A percentile compares a stretch with the other conserved stretches of the same genome.
Evolutionary conservation across 2,329 filamentous ascomycete genomes (phyloP).

Genomic region (Fusarium transvaalense): DNA sequence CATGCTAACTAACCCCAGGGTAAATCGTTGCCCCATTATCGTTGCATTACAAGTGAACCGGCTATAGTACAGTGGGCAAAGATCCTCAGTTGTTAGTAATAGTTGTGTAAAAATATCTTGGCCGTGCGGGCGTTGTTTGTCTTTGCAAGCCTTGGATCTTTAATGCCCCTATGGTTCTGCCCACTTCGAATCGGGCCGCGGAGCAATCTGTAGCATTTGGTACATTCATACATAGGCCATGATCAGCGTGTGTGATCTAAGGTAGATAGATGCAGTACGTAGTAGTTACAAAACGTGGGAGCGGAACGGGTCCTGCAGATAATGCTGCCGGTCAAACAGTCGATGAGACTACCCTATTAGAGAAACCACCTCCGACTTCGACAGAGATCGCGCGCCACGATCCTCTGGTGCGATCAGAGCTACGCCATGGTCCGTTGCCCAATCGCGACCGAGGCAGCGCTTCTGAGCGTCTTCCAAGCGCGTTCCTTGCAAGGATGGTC

Average conservation of each 20-base stretch:
- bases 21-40: conserved; percentile 33
- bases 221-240: conserved; percentile 10
- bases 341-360: conserved; percentile 41
- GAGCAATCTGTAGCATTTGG: conserved; percentile 35
- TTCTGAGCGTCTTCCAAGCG: conserved; percentile 43
- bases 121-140: conserved; percentile 16
- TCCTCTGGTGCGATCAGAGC: conserved; percentile 28
- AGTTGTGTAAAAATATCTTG: conserved; percentile 18
- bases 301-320: conserved; percentile 32
- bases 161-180: neutral
- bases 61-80: conserved; percentile 17
- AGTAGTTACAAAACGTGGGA: conserved; percentile 43
- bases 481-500: conserved; percentile 44
- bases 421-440: conserved; percentile 24
- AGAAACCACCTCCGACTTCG: conserved; percentile 45
- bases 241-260: conserved; percentile 12
- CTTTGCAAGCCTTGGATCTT: neutral
- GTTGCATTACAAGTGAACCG: conserved; percentile 25
- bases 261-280: conserved; percentile 19
- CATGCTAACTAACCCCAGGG: conserved; percentile 23
- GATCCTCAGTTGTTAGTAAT: conserved; percentile 34
- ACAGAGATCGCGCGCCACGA: conserved; percentile 40
- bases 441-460: conserved; percentile 25
- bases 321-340: conserved; percentile 19
- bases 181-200: conserved; percentile 44